phyloP scores from a whole-genome alignment of 768 basidiomycete species.

The Amanita inopinata region DNA sequence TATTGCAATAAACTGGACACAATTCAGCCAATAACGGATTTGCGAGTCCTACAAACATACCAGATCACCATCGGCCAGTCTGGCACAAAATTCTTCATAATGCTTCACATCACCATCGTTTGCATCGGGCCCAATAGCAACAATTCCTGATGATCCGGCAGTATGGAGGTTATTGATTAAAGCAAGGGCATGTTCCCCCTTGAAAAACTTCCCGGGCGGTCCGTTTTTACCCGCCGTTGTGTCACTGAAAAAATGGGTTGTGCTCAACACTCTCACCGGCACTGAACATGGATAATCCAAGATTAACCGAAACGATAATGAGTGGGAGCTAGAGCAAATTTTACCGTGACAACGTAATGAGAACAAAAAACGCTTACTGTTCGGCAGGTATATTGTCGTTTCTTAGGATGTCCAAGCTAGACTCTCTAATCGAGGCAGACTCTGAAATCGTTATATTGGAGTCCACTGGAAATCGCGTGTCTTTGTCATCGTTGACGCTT shows the following conservation, averaged over 20 bases:
- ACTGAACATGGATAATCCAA: slow-evolving; percentile 42
- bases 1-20: slow-evolving; percentile 45
- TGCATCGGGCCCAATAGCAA: slow-evolving; percentile 29
- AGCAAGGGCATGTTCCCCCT: slow-evolving; percentile 31
- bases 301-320: slow-evolving; percentile 30
- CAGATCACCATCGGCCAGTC: slow-evolving; percentile 42
- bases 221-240: slow-evolving; percentile 28
- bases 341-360: too few relatives aligned
- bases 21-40: not conserved
- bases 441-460: not conserved
- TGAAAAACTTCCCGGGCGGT: slow-evolving; percentile 56
- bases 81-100: slow-evolving; percentile 39
- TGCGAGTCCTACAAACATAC: slow-evolving; percentile 25
- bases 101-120: slow-evolving; percentile 32
- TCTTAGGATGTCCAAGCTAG: too few relatives aligned
- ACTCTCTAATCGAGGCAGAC: slow-evolving; percentile 25
- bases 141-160: slow-evolving; percentile 39
- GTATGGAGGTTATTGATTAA: slow-evolving; percentile 45
- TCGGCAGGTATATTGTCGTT: not conserved
- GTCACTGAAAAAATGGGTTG: slow-evolving; percentile 25
- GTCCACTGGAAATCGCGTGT: slow-evolving; percentile 1
- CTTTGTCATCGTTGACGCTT: slow-evolving; percentile 10
- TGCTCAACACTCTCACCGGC: slow-evolving; percentile 34
- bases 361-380: too few relatives aligned
- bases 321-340: slow-evolving; percentile 4